Conservation (phyloP, 192 early-diverging fungal species). For the Endogone sp. region DNA sequence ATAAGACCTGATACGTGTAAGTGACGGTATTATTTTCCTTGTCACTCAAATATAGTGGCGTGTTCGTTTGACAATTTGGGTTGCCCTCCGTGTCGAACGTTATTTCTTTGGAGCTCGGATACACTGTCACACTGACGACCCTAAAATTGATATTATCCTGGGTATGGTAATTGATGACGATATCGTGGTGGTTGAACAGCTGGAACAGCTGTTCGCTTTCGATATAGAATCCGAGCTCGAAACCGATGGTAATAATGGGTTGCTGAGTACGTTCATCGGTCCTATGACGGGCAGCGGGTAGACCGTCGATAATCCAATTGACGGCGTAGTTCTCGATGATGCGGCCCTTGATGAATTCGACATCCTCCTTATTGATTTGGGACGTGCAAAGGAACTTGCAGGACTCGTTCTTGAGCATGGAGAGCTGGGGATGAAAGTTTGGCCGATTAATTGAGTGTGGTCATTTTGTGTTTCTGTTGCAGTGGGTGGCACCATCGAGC, state of each 20-base stretch:
- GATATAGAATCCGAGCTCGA: constrained; percentile 59
- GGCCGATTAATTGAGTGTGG: neutral
- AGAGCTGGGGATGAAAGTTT: constrained; percentile 56
- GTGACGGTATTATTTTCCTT: constrained; percentile 39
- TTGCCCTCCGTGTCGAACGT: constrained; percentile 13
- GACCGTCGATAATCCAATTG: constrained; percentile 89
- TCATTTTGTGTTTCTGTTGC: neutral
- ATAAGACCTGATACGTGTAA: constrained; percentile 64
- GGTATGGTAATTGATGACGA: constrained; percentile 78
- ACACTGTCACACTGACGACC: constrained; percentile 85
- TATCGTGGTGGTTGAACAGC: constrained; percentile 88
- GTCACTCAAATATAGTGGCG: constrained; percentile 44
- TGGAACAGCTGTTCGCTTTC: constrained; percentile 18
- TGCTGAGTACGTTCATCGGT: constrained; percentile 47
- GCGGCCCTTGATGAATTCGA: constrained; percentile 83
- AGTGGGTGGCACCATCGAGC: neutral
- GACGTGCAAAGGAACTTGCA: constrained; percentile 68
- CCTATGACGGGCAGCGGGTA: constrained; percentile 72
- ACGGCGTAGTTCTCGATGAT: constrained; percentile 71
- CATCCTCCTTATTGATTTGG: constrained; percentile 62
- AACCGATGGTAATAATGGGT: constrained; percentile 72
- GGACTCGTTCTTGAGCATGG: constrained; percentile 50
- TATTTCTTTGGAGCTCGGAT: constrained; percentile 59
- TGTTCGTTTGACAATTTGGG: constrained; percentile 27
- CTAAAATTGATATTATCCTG: constrained; percentile 59